Percentiles rank a stretch among this genome's conserved stretches.
phyloP scores from a whole-genome alignment of 2,329 filamentous ascomycete genomes.

The Calonectria montana region DNA sequence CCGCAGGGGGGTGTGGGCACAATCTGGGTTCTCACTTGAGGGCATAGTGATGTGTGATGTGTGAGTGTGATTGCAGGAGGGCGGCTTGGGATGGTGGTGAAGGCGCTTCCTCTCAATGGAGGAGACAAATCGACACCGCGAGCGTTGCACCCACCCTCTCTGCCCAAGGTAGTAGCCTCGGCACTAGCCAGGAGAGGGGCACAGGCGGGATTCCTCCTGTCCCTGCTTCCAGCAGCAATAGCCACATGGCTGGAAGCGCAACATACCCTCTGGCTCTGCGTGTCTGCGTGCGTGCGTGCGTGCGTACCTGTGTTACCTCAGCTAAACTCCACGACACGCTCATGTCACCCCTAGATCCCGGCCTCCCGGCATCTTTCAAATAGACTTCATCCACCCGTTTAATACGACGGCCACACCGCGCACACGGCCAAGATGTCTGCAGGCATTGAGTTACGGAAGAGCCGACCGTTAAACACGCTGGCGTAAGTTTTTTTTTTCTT shows the following conservation, averaged over 20 bases:
- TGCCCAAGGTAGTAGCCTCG: conserved; percentile 5
- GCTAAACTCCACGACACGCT: neutral
- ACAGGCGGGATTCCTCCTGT: conserved; percentile 3
- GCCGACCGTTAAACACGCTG: neutral
- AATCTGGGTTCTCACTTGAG: conserved; percentile 7
- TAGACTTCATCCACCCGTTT: neutral
- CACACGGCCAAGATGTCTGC: neutral
- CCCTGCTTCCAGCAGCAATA: conserved; percentile 9
- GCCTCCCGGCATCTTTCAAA: neutral
- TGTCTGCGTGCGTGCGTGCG: too few species aligned
- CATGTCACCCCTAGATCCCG: neutral
- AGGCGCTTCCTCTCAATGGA: conserved; percentile 7
- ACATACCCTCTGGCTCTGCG: neutral
- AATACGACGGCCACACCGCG: neutral
- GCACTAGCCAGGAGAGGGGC: neutral
- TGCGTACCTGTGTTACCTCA: neutral
- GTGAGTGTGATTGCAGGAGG: conserved; percentile 14
- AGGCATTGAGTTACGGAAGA: neutral
- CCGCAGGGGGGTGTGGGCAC: neutral
- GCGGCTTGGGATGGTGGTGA: neutral
- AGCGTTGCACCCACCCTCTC: conserved; percentile 5
- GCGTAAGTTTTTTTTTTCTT: neutral
- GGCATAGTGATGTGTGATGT: neutral
- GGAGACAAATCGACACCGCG: neutral
- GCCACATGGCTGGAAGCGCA: conserved; percentile 15